These are phyloP conservation scores for Trichoderma orchidacearum DNA, from an alignment of 495 filamentous ascomycete species.

Conservation along the genomic window DNA sequence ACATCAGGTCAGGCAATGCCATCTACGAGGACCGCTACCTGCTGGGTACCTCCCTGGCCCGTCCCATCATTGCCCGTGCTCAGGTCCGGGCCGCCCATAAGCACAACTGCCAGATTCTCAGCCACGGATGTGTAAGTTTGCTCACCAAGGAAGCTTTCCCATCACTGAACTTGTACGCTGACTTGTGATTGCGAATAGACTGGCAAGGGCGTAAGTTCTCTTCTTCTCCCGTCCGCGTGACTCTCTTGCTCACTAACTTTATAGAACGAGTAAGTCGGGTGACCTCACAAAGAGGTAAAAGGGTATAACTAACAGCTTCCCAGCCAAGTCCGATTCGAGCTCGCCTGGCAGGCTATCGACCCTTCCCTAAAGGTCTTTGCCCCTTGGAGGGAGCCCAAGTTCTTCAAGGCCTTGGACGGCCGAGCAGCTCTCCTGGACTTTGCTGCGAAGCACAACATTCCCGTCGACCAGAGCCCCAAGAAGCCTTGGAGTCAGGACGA, in stretches of 20 bases:
- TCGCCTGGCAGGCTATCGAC: conserved; percentile 40
- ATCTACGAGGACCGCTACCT: conserved; percentile 77
- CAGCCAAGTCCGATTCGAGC: conserved; percentile 5
- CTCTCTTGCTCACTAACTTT: background rate
- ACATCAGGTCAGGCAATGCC: conserved; percentile 42
- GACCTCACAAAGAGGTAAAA: background rate
- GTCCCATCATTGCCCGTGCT: conserved; percentile 77
- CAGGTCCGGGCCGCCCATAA: conserved; percentile 59
- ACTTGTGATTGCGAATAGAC: conserved; percentile 19
- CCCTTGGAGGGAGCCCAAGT: conserved; percentile 75
- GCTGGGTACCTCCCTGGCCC: conserved; percentile 66
- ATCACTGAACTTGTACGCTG: background rate
- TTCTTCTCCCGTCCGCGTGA: background rate
- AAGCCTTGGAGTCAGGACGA: conserved; percentile 81
- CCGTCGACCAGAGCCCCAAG: conserved; percentile 74
- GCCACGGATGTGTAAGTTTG: conserved; percentile 60
- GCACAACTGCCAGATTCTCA: conserved; percentile 45
- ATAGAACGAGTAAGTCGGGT: conserved; percentile 6
- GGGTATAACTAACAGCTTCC: background rate
- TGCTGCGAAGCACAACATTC: conserved; percentile 61
- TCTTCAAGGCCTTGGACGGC: conserved; percentile 67
- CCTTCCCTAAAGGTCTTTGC: conserved; percentile 76
- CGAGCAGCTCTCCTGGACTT: conserved; percentile 84
- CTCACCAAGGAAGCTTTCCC: background rate
- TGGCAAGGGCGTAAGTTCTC: conserved; percentile 43